Base-by-base conservation (phyloP, 257 asterid species). In the Oldenlandia corymbosa region DNA sequence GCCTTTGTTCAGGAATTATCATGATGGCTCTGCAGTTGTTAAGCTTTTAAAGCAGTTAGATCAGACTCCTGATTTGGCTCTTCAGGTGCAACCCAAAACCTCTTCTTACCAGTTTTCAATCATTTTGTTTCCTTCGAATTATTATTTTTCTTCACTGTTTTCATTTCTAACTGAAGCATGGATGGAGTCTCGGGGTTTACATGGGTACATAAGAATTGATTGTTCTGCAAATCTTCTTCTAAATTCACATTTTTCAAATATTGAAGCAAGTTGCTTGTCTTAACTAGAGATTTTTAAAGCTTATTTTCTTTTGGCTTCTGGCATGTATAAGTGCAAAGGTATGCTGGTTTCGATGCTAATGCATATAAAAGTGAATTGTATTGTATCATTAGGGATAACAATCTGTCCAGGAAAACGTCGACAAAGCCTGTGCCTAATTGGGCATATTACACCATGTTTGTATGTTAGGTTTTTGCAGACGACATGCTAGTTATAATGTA, bases 21-120 rank as follows among this genome's bases (percentile, higher is more conserved):
- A 73, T 12, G 76, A 82, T 84, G 94, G 91, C 23, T 72, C 83
- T 65, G 90, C 95, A 13, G 75, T 80, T 36, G 68, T 87, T 71
- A 85, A 81, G 85, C 88, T 89, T 26, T 61, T 89, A 66, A 52
- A 23, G 30, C 82, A 82, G 81, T 84, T 92, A 23, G 28, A 32
- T 20, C 16, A 26, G 27, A 71, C 30, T 31, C 91, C 95, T 4
- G 14, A 42, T 45, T 51, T 85, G 65, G 89, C 87, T 57, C 37
- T 87, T 68, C 82, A 85, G 99, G 99, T 91, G 43, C 5, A 65
- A 48, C 55, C 69, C 54, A 7, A 62, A 43, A 56, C 75, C 43
- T 65, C 67, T 49, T 24, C n/a, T 42, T 49, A 12, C 28, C n/a
- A 18, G 31, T 65, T 34, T 21, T 10, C 45, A 12, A 23, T 24